Evolutionary conservation across 495 filamentous ascomycete species (phyloP), one percentile per base, ranked within the genome.

Genomic region (Cercophora newfieldiana): DNA sequence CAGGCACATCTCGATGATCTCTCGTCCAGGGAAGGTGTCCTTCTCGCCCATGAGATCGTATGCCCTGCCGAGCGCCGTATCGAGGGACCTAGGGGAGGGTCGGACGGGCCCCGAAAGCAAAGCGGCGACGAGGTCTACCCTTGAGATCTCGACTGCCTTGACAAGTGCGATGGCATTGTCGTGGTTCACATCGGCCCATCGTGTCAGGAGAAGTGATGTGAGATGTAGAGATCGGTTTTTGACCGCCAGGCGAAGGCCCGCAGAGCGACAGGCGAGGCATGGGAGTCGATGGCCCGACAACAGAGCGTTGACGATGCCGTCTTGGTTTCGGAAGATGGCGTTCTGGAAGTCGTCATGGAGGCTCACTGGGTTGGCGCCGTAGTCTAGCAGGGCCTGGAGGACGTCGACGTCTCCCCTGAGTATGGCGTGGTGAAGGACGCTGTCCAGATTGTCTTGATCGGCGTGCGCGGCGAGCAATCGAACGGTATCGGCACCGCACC

Each of bases 341-440:
- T 72, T 63, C 53, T 69, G 68, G 37, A 76, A 76, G 33, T 76
- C 74, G n/a, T 74, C 72, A 55, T 76, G 74, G 0, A 76, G 64
- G 2, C 60, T 25, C 8, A 68, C 67, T 0, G 74, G 74, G 50
- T 68, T 74, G 3, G 74, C 74, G 0, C 74, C 72, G 19, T 75
- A 68, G 49, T 73, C 68, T 1, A 76, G 44, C n/a, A 76, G 44
- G 0, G 74, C 67, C 18, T 67, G 31, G 8, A 76, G 37, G 7
- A 75, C 71, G 7, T 64, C 65, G 25, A 71, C 33, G 29, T 75
- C 68, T 0, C 67, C 66, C 24, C 74, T 55, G 21, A 61, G 56
- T 6, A 76, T 73, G 12, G 74, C 74, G 28, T 73, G 61, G 21
- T 69, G 74, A 16, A 76, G 71, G 7, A 66, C 74, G 28, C 64